Base-by-base conservation (phyloP, 1,284 basidiomycete species). In the Inonotus obliquus region DNA sequence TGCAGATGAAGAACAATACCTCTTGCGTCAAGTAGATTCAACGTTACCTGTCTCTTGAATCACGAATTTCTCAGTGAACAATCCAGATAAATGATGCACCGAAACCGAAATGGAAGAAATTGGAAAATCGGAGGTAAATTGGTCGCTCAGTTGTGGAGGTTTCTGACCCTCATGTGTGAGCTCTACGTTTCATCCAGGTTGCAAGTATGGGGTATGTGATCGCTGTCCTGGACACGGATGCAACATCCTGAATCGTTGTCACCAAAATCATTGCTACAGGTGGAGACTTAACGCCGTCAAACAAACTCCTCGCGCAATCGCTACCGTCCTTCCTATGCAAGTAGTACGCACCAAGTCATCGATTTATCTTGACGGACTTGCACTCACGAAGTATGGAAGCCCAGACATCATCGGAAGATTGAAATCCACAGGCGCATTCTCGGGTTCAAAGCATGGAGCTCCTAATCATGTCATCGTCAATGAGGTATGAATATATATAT, bases 401-500 rank as follows among this genome's bases (percentile, higher is more conserved):
- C 94, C 94, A 25, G 81, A 91, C 70, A 77, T 98, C 60, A 78
- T 95, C 60, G 70, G 79, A 38, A 86, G 91, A 21, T 82, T 96
- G 45, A 76, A 76, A 67, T 71, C 70, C 44, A 88, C 85, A 9
- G 83, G 83, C 2, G 81, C 77, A 1, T 94, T 93, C 69, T 68
- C 74, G 17, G 68, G 69, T 14, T 87, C 87, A 51, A 81, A 84
- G 53, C 88, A 91, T 69, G 76, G 76, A 21, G 75, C 75, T 39
- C 92, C 89, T 39, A 97, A 94, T 75, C 92, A 97, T 75, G 81
- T 96, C 63, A 87, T 96, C 62, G 76, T 95, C 67, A 94, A 93
- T 70, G 91, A 94, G 77, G 87, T 86, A 64, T 54, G 75, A 63
- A 32, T 14, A 60, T 35, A 29, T 11, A 6, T 2, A 23, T 7